Evolutionary conservation across 495 filamentous ascomycete species (phyloP).

Genomic region (Pseudevernia furfuracea): DNA sequence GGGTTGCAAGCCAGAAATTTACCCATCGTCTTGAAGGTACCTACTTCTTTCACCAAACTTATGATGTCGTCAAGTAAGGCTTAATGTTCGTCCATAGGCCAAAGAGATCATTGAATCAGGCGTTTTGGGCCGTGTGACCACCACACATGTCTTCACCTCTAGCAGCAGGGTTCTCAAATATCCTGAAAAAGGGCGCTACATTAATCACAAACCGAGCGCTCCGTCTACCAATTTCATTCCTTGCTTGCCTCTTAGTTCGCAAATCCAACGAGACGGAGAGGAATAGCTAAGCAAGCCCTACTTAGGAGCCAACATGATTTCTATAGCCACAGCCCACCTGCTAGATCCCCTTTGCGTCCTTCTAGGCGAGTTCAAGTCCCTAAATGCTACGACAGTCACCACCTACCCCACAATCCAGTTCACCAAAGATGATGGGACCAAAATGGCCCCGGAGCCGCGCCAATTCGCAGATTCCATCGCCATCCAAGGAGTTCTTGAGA

Average conservation of each 20-base stretch:
- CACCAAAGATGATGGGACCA: slow-evolving; percentile 3
- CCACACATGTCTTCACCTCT: too few relatives aligned
- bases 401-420: slow-evolving; percentile 15
- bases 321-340: too few relatives aligned
- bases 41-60: too few relatives aligned
- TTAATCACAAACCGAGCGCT: too few relatives aligned
- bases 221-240: slow-evolving; percentile 3
- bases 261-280: too few relatives aligned
- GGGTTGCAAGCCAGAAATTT: slow-evolving; percentile 29
- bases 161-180: too few relatives aligned
- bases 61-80: too few relatives aligned
- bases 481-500: slow-evolving; percentile 14
- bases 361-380: slow-evolving; percentile 16
- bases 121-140: slow-evolving; percentile 9
- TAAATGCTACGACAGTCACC: slow-evolving; percentile 2
- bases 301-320: too few relatives aligned
- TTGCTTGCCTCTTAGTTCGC: not conserved
- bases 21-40: too few relatives aligned
- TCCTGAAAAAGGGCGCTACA: too few relatives aligned
- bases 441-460: slow-evolving; percentile 3
- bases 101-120: slow-evolving; percentile 21
- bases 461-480: slow-evolving; percentile 8
- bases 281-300: too few relatives aligned
- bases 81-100: not conserved
- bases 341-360: slow-evolving; percentile 16